Conservation (phyloP, 164 flowering plant genomes). For the Cinnamomum chago region DNA sequence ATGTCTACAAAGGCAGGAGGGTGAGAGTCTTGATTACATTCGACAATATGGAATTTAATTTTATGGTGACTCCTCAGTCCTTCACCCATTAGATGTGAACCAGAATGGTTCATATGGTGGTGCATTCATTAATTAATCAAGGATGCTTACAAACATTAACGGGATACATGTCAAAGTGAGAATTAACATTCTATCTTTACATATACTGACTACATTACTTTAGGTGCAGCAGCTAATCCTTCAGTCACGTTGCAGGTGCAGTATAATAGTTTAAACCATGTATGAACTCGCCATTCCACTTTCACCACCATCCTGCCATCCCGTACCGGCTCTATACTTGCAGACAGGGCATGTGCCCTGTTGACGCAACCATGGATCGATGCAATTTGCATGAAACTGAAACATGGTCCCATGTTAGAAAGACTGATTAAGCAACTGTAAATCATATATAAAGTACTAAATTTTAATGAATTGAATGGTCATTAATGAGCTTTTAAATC, state of each 20-base stretch:
- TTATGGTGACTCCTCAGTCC: too few species aligned
- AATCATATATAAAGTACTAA: background rate
- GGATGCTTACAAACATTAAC: background rate
- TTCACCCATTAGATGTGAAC: too few species aligned
- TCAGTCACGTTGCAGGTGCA: background rate
- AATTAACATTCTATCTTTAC: background rate
- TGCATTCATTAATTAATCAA: too few species aligned
- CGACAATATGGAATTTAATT: too few species aligned
- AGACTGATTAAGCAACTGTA: background rate
- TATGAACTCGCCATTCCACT: slow-evolving; percentile 2
- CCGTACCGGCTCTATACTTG: slow-evolving; percentile 43
- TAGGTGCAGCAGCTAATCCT: background rate
- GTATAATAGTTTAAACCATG: background rate
- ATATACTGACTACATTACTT: background rate
- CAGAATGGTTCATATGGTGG: too few species aligned
- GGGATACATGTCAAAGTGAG: background rate
- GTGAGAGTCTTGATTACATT: too few species aligned
- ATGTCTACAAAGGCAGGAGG: too few species aligned
- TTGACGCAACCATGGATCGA: slow-evolving; percentile 72
- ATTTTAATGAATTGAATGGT: too few species aligned
- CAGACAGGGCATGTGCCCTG: slow-evolving; percentile 73
- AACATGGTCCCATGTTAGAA: slow-evolving; percentile 6
- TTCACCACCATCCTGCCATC: slow-evolving; percentile 44
- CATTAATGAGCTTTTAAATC: background rate
- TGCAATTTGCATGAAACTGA: slow-evolving; percentile 69